phyloP scores from a whole-genome alignment of 495 filamentous ascomycete species.

The Penicillium robsamsonii region DNA sequence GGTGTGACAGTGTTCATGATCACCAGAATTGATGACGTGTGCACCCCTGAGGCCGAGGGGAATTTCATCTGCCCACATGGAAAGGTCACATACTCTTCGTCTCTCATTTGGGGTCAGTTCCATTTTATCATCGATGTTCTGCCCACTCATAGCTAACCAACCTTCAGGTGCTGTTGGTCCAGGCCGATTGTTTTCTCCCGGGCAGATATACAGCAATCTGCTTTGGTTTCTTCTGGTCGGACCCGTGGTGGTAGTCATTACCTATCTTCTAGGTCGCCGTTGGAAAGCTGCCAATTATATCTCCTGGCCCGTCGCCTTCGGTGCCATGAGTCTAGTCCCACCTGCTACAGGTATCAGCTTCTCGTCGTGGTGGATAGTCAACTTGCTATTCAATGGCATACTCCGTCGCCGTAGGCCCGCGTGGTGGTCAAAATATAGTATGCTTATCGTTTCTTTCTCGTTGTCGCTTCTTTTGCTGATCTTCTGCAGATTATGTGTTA shows the following conservation, averaged over 20 bases:
- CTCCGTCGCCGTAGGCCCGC: constrained; percentile 55
- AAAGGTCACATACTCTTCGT: constrained; percentile 65
- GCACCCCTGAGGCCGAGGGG: constrained; percentile 56
- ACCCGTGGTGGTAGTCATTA: constrained; percentile 52
- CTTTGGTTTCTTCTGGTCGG: constrained; percentile 64
- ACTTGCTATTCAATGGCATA: constrained; percentile 61
- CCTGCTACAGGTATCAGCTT: constrained; percentile 69
- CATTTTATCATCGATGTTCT: background rate
- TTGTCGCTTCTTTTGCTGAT: constrained; percentile 39
- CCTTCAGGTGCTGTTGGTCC: constrained; percentile 56
- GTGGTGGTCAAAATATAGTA: constrained; percentile 64
- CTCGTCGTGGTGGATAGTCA: constrained; percentile 65
- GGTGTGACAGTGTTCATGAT: constrained; percentile 65
- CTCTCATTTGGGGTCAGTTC: constrained; percentile 61
- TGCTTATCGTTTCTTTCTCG: constrained; percentile 50
- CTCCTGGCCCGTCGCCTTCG: constrained; percentile 68
- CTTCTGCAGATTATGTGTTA: constrained; percentile 59
- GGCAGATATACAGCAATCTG: constrained; percentile 63
- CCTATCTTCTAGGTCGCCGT: constrained; percentile 55
- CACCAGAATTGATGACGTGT: constrained; percentile 58
- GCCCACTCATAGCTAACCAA: background rate
- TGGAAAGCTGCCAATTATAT: constrained; percentile 54
- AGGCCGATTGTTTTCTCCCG: constrained; percentile 63
- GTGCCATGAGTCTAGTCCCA: constrained; percentile 61
- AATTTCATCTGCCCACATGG: constrained; percentile 70